A percentile compares a stretch with the other conserved stretches of the same genome.
These are phyloP conservation scores for Paramecium caudatum DNA, from an alignment of 73 alveolate genomes.

Conservation along the genomic window DNA sequence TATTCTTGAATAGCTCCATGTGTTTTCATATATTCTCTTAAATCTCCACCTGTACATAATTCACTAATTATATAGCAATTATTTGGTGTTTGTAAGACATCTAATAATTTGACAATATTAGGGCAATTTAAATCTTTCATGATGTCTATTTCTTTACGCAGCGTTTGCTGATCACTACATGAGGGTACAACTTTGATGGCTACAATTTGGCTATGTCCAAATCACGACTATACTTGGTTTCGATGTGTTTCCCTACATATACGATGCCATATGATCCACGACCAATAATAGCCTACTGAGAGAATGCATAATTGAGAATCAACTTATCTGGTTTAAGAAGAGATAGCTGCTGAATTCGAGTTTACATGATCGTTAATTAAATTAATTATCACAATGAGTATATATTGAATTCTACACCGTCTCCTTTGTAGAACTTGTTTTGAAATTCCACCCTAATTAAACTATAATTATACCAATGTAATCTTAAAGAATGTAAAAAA, in stretches of 20 bases:
- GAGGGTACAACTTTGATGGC: constrained; percentile 58
- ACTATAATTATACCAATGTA: constrained; percentile 85
- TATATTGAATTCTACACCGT: constrained; percentile 77
- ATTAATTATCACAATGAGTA: constrained; percentile 26
- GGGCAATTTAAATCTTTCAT: constrained; percentile 78
- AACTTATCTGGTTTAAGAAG: constrained; percentile 64
- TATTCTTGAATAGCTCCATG: constrained; percentile 12
- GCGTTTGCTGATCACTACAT: constrained; percentile 10
- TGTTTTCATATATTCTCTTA: constrained; percentile 69
- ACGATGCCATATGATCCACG: constrained; percentile 73
- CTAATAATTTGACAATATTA: constrained; percentile 72
- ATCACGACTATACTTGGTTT: neutral
- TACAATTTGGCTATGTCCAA: constrained; percentile 6
- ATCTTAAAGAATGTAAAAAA: constrained; percentile 94
- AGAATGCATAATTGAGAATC: constrained; percentile 68
- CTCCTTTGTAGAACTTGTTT: constrained; percentile 95
- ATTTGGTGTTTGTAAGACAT: constrained; percentile 73
- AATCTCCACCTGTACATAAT: constrained; percentile 78
- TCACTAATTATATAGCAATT: constrained; percentile 76
- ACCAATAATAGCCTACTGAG: constrained; percentile 61
- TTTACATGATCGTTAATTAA: constrained; percentile 55
- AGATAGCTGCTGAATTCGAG: constrained; percentile 54
- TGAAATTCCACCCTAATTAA: constrained; percentile 91
- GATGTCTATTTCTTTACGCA: constrained; percentile 70
- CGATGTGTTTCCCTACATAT: constrained; percentile 68